Conservation (phyloP, 2,329 filamentous ascomycete species). For the Eutypella sp. region DNA sequence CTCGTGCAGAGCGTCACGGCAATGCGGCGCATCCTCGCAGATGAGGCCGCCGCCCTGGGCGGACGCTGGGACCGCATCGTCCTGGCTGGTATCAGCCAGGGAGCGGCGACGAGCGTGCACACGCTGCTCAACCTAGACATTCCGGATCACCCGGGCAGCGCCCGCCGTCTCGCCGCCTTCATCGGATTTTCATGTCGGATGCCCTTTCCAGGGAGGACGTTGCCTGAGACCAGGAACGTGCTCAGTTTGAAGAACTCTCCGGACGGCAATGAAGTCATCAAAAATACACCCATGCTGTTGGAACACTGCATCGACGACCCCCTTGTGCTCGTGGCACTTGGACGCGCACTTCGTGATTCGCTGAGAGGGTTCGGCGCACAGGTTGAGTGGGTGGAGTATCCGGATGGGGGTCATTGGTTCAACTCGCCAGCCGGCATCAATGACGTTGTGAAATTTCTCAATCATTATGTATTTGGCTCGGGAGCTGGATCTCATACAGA, state of each 20-base stretch:
- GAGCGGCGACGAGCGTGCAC: conserved; percentile 32
- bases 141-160: background rate
- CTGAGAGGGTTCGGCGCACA: conserved; percentile 32
- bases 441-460: conserved; percentile 33
- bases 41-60: conserved; percentile 30
- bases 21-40: conserved; percentile 26
- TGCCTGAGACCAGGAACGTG: conserved; percentile 19
- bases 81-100: conserved; percentile 43
- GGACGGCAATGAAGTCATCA: conserved; percentile 23
- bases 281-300: conserved; percentile 39
- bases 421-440: conserved; percentile 39
- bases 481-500: background rate
- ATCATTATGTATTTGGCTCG: conserved; percentile 2
- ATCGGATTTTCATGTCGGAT: conserved; percentile 20
- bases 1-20: conserved; percentile 33
- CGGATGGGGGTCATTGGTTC: conserved; percentile 40
- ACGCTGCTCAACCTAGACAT: conserved; percentile 16
- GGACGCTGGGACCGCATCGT: conserved; percentile 34
- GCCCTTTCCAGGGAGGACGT: conserved; percentile 17
- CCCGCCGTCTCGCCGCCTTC: conserved; percentile 16
- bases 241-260: conserved; percentile 24
- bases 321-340: conserved; percentile 33
- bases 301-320: conserved; percentile 43
- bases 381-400: conserved; percentile 39
- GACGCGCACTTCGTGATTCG: conserved; percentile 29